Conservation (phyloP, 2,329 filamentous ascomycete genomes). For the Trichoderma sp. region DNA sequence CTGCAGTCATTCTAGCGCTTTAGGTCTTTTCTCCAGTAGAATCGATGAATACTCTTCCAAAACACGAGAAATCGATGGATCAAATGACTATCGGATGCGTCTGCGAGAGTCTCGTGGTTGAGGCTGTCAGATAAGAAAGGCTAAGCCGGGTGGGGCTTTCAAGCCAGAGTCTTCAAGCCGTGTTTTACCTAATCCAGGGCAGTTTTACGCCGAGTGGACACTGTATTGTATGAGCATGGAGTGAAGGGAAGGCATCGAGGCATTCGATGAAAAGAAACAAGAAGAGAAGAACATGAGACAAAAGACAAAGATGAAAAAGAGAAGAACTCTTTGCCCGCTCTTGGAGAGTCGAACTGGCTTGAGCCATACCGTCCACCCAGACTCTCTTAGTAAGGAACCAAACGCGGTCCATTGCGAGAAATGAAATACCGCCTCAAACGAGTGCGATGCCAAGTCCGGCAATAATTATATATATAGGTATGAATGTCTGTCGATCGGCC, state of each 20-base stretch:
- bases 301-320: not conserved
- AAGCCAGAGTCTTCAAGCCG: slow-evolving; percentile 3
- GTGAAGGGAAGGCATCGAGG: not conserved
- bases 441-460: no score
- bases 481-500: no score
- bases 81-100: not conserved
- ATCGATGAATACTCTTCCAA: not conserved
- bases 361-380: no score
- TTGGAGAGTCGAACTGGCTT: no score
- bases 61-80: not conserved
- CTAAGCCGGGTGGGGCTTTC: not conserved
- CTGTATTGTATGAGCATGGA: slow-evolving; percentile 3
- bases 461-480: no score
- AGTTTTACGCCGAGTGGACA: not conserved
- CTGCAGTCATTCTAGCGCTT: not conserved
- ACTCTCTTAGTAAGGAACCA: no score
- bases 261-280: no score
- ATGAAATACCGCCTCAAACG: no score
- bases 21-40: not conserved
- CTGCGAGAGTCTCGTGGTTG: not conserved
- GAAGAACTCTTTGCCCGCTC: not conserved
- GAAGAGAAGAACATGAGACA: no score
- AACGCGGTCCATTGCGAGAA: no score
- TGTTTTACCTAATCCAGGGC: not conserved
- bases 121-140: not conserved